These are phyloP conservation scores for Trichoderma harzianum DNA, from an alignment of 2,329 filamentous ascomycete genomes.

Conservation along the genomic window DNA sequence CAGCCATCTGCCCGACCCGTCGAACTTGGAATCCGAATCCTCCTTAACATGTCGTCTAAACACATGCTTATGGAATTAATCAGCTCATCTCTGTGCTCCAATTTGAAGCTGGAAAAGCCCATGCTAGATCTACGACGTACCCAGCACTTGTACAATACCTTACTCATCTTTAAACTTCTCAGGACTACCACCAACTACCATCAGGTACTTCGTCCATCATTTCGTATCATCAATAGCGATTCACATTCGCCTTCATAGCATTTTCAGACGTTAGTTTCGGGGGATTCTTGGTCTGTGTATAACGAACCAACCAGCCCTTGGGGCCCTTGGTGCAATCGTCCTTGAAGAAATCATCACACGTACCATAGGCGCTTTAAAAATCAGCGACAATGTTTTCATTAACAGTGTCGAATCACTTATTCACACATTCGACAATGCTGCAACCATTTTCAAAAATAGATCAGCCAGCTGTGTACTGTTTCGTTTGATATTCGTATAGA, in stretches of 20 bases:
- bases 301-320: background rate
- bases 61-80: background rate
- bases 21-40: background rate
- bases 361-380: no score
- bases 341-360: background rate
- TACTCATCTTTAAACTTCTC: no score
- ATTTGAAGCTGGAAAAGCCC: no score
- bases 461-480: background rate
- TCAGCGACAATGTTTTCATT: background rate
- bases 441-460: background rate
- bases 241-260: background rate
- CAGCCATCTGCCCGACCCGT: background rate
- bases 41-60: no score
- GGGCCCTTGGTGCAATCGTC: background rate
- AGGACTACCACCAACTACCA: no score
- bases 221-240: no score
- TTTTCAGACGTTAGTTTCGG: background rate
- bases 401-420: background rate
- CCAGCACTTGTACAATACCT: no score
- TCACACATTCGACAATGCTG: background rate
- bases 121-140: background rate
- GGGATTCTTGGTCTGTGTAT: no score
- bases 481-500: background rate
- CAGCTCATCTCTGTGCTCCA: background rate
- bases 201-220: no score